phyloP scores from a whole-genome alignment of 2,329 filamentous ascomycete genomes.

The Endoconidiophora polonica region DNA sequence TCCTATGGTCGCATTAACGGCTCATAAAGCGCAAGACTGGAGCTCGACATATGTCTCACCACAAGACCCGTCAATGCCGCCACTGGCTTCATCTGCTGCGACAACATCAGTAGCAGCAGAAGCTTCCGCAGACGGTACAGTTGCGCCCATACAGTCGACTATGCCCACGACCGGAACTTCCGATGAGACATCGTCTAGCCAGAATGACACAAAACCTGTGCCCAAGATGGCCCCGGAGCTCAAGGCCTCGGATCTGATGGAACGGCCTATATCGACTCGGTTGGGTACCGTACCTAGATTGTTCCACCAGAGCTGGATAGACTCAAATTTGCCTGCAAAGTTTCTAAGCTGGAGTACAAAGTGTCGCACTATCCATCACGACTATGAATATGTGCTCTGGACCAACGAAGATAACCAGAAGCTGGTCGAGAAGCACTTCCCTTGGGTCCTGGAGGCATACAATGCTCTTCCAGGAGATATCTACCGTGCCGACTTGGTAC shows the following conservation, averaged over 20 bases:
- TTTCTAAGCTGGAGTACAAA: slow-evolving; percentile 20
- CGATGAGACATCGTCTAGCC: not conserved
- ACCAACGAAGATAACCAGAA: slow-evolving; percentile 22
- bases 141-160: not conserved
- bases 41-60: not conserved
- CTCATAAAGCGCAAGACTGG: slow-evolving; percentile 2
- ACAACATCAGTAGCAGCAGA: not conserved
- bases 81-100: not conserved
- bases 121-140: not conserved
- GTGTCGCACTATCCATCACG: slow-evolving; percentile 18
- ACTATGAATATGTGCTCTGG: slow-evolving; percentile 24
- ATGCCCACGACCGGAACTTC: not conserved
- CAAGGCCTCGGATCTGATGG: slow-evolving; percentile 7
- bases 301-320: slow-evolving; percentile 19
- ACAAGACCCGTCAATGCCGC: not conserved
- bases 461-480: slow-evolving; percentile 19
- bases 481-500: slow-evolving; percentile 20
- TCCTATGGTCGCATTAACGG: not conserved
- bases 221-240: slow-evolving; percentile 4
- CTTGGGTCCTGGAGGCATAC: slow-evolving; percentile 19
- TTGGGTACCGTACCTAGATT: slow-evolving; percentile 22
- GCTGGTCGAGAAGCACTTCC: slow-evolving; percentile 20
- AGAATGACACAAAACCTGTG: not conserved
- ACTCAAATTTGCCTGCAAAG: slow-evolving; percentile 16
- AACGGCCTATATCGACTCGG: slow-evolving; percentile 8